Evolutionary conservation across 257 asterid species (phyloP).

Genomic region (Scutellaria galericulata): DNA sequence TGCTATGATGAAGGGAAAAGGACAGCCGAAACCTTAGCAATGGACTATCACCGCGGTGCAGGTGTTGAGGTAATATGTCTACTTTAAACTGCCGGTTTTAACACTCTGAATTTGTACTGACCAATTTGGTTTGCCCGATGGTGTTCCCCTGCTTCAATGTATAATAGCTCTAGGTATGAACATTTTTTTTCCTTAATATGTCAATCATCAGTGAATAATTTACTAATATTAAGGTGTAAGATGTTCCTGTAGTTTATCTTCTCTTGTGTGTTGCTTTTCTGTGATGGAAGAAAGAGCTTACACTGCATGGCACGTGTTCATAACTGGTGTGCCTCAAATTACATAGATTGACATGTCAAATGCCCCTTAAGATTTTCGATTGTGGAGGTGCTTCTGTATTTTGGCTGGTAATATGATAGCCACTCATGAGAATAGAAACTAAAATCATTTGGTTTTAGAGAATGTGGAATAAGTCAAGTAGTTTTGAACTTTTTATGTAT

Average conservation of each 20-base stretch:
- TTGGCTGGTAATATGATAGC: background rate
- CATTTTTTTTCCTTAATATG: background rate
- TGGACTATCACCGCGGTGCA: slow-evolving; percentile 91
- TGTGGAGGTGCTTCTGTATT: background rate
- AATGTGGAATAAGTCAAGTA: background rate
- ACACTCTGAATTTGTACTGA: background rate
- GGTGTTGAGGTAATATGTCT: slow-evolving; percentile 62
- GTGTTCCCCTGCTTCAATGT: background rate
- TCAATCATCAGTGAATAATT: too few relatives aligned
- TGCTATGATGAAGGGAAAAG: slow-evolving; percentile 89
- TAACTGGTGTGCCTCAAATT: background rate
- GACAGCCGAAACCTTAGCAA: slow-evolving; percentile 79
- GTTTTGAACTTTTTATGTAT: background rate
- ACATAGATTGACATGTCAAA: background rate
- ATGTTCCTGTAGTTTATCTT: background rate
- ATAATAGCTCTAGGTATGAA: background rate
- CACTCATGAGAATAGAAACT: background rate
- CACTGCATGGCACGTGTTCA: background rate
- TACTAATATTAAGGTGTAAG: background rate
- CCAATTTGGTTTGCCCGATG: background rate
- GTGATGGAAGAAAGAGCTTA: background rate
- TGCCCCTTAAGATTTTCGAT: background rate
- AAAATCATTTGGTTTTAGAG: background rate
- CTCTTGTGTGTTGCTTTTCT: background rate
- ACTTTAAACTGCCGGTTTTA: slow-evolving; percentile 5